phyloP scores from a whole-genome alignment of 352 stramenopile genomes.

The Thalassiosira mediterranea region DNA sequence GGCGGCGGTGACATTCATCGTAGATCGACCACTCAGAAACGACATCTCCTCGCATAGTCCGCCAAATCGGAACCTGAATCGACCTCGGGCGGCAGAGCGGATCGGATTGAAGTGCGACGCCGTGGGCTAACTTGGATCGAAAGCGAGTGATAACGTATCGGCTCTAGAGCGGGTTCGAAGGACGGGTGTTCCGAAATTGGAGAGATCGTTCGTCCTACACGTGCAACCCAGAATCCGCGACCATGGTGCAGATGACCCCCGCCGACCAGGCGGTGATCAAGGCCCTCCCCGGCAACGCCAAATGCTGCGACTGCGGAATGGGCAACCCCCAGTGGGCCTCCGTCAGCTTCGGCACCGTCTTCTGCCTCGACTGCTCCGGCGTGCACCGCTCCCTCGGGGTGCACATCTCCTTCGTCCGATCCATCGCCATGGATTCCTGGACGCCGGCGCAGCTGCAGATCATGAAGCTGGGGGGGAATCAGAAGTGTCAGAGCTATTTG shows the following conservation, averaged over 20 bases:
- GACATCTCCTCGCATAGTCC: too few species aligned
- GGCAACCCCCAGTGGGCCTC: conserved; percentile 91
- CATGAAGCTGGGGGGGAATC: conserved; percentile 82
- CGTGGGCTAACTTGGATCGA: too few species aligned
- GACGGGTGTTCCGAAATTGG: too few species aligned
- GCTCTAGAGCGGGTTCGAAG: too few species aligned
- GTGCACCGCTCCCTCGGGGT: conserved; percentile 95
- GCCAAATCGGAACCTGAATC: too few species aligned
- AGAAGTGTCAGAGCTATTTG: conserved; percentile 73
- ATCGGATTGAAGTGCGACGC: too few species aligned
- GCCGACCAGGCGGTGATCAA: conserved; percentile 76
- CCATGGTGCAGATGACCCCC: conserved; percentile 82
- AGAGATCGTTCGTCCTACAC: too few species aligned
- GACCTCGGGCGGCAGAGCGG: too few species aligned
- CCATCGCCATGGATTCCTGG: conserved; percentile 96
- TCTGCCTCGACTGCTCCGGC: conserved; percentile 98
- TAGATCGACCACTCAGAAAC: too few species aligned
- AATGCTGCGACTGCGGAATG: conserved; percentile 80
- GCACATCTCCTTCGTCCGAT: conserved; percentile 97
- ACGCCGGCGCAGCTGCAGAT: conserved; percentile 85
- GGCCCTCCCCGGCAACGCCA: conserved; percentile 73
- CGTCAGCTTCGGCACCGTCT: conserved; percentile 95
- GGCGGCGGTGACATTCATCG: too few species aligned
- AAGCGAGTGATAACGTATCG: too few species aligned
- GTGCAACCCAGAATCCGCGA: conserved; percentile 10